Base-by-base conservation (phyloP, 2,329 filamentous ascomycete species). In the Nemania bipapillata region DNA sequence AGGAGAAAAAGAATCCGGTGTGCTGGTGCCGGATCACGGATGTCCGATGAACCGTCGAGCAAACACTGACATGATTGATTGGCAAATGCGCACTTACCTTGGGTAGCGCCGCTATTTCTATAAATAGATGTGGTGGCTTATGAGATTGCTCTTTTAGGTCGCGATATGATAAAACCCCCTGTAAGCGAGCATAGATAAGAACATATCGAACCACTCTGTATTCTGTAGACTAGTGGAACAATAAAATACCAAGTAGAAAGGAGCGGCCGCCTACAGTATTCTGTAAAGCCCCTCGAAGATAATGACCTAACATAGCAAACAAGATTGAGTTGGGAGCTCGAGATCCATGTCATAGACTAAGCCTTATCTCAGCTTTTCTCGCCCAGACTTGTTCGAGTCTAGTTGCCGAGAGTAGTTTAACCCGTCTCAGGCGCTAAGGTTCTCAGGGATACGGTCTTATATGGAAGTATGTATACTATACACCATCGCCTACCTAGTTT, bases 341-440 rank as follows among this genome's bases (percentile, higher is more conserved):
- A 52, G 9, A 28, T 52, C 63, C 30, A 60, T 53, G 65, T 60
- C 22, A 68, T 53, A 53, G 26, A 53, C 61, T 65, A 60, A 60
- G 65, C 60, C 59, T 63, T 59, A 63, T 58, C 53, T n/a, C 32
- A 50, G 30, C 11, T 42, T 40, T 52, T 40, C 12, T 28, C 9
- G 55, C 35, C 55, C 26, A 59, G 20, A 32, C 17, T 17, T 30
- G n/a, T n/a, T n/a, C n/a, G 8, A 40, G 24, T 28, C 37, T 17
- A 50, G 24, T 28, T 8, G 37, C 54, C 42, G 24, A 54, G 59
- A 24, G 35, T 15, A 17, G n/a, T 11, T 37, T 45, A 45, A 45
- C 45, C 57, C 57, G 52, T 50, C 53, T 22, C 26, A 24, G 47
- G 12, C 20, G 42, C 35, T n/a, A 45, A 12, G 37, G 11, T 40